These are phyloP conservation scores for Iris pallida DNA, from an alignment of 116 monocot species.

Conservation along the genomic window DNA sequence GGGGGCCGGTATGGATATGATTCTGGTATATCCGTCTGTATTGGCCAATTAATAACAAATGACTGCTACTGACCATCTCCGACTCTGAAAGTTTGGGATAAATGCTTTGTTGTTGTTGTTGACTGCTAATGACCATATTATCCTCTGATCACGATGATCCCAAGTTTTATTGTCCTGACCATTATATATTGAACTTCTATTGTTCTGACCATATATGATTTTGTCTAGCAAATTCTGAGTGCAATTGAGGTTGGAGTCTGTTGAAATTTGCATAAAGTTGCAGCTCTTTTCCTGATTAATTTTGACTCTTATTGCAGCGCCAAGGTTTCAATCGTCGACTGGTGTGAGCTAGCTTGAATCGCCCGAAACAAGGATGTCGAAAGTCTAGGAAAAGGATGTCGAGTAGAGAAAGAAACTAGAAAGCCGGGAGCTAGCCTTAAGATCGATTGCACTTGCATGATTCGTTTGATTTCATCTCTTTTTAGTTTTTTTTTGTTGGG, in stretches of 20 bases:
- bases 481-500: neutral
- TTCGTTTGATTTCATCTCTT: neutral
- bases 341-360: neutral
- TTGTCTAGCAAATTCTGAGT: neutral
- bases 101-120: neutral
- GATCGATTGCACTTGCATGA: neutral
- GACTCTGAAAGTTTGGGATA: neutral
- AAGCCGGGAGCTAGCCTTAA: neutral
- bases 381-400: neutral
- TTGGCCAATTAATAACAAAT: too few relatives aligned
- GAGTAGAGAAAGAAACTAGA: neutral
- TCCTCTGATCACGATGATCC: neutral
- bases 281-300: neutral
- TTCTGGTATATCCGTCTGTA: too few relatives aligned
- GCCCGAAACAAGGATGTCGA: neutral
- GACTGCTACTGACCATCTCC: too few relatives aligned
- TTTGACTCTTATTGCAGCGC: constrained; percentile 14
- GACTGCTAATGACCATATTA: neutral
- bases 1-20: too few relatives aligned
- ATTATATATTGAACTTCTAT: neutral
- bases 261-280: neutral
- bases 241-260: neutral
- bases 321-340: constrained; percentile 16
- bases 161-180: neutral
- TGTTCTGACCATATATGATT: neutral